Percentiles rank a stretch among this genome's conserved stretches.
phyloP scores from a whole-genome alignment of 2,329 filamentous ascomycete species.

The Rosellinia necatrix region DNA sequence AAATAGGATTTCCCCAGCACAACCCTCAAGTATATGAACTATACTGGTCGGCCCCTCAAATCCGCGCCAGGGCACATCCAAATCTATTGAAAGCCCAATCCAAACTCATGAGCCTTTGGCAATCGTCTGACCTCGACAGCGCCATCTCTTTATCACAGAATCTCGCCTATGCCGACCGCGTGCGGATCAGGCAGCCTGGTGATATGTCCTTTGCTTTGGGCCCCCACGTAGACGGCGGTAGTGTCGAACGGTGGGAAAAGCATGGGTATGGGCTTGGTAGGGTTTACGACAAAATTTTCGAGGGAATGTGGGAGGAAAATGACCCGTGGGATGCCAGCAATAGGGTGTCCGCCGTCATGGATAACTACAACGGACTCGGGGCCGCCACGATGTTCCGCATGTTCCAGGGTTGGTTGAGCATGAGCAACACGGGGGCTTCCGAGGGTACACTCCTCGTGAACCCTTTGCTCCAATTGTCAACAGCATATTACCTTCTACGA shows the following conservation, averaged over 20 bases:
- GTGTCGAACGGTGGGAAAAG: conserved; percentile 75
- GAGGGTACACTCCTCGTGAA: conserved; percentile 85
- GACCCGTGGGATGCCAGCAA: conserved; percentile 80
- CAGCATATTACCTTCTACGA: conserved; percentile 78
- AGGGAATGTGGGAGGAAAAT: conserved; percentile 78
- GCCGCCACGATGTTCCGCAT: conserved; percentile 84
- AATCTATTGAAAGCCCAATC: conserved; percentile 65
- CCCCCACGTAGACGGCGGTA: conserved; percentile 75
- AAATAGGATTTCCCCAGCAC: conserved; percentile 65
- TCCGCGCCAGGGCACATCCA: conserved; percentile 69
- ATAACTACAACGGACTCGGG: conserved; percentile 81
- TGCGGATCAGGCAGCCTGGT: conserved; percentile 73
- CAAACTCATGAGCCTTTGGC: conserved; percentile 69
- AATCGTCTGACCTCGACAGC: conserved; percentile 52
- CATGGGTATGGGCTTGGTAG: conserved; percentile 67
- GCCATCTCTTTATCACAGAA: conserved; percentile 59
- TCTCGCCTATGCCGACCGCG: conserved; percentile 70
- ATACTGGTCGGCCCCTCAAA: conserved; percentile 74
- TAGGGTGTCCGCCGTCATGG: conserved; percentile 69
- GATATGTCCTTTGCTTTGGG: conserved; percentile 73
- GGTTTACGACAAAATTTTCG: conserved; percentile 75
- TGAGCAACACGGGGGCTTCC: conserved; percentile 72
- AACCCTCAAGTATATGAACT: conserved; percentile 75
- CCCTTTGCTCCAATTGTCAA: conserved; percentile 74
- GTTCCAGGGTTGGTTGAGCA: conserved; percentile 87